Base-by-base conservation (phyloP, 2,329 filamentous ascomycete species). In the Colletotrichum somersetense region DNA sequence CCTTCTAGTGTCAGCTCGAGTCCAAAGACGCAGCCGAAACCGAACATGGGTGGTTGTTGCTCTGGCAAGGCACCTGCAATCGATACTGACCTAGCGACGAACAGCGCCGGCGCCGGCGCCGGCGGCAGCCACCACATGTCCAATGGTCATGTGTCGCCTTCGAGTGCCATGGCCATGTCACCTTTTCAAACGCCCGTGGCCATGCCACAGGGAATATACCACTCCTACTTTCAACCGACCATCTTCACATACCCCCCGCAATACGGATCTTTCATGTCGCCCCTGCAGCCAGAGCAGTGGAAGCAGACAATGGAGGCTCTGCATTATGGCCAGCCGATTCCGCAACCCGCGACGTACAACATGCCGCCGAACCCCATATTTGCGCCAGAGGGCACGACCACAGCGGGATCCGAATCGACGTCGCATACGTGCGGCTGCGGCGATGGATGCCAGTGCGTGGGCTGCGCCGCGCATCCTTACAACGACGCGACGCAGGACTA, bases 381-480 rank as follows among this genome's bases (percentile, higher is more conserved):
- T 52, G 23, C 33, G 3, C 46, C 70, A 4, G 64, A 66, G 18
- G 67, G 53, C 57, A 33, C 53, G 33, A 76, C 59, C 33, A 74
- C 61, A 74, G 72, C 75, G 50, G 78, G 78, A 79, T 75, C 67
- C 38, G 67, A 66, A 26, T 61, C 59, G 16, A 83, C 79, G 26
- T 81, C 78, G 65, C 82, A 82, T 57, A 82, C 80, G 66, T 93
- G 91, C 76, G 84, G 84, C 59, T 93, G 91, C 77, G 91, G 91
- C 26, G 88, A 91, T 66, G 83, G 83, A 38, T 93, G 91, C 75
- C 86, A 90, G 75, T 93, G 91, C 77, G 83, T 93, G 46, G 91
- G 91, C 14, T 93, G 91, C 77, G 85, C 89, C 6, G 89, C 88
- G 2, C 91, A 93, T 78, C 90, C 91, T 16, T 91, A 90, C 77